Evolutionary conservation across 169 alveolate species (phyloP).

Genomic region (Plasmodium fragile): DNA sequence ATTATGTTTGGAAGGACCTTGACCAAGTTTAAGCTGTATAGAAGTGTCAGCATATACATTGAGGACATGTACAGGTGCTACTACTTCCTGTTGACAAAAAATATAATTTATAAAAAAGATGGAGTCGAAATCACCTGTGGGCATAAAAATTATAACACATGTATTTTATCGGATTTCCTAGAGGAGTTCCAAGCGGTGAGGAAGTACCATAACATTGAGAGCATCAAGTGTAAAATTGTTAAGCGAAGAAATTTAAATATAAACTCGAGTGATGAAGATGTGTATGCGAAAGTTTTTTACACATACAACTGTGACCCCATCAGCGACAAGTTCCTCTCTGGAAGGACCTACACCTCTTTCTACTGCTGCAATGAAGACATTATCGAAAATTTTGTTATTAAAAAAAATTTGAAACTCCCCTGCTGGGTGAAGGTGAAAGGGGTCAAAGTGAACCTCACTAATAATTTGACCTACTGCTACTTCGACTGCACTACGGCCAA

Average conservation of each 20-base stretch:
- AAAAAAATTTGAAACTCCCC: constrained; percentile 57
- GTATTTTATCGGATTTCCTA: constrained; percentile 33
- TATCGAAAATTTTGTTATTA: constrained; percentile 58
- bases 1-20: constrained; percentile 62
- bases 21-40: constrained; percentile 27
- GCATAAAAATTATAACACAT: constrained; percentile 29
- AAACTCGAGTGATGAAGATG: constrained; percentile 25
- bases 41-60: constrained; percentile 60
- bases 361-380: constrained; percentile 75
- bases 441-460: constrained; percentile 8
- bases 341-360: constrained; percentile 38
- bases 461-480: constrained; percentile 61
- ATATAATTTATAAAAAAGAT: constrained; percentile 19
- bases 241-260: constrained; percentile 51
- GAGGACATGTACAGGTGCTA: constrained; percentile 65
- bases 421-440: constrained; percentile 67
- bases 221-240: constrained; percentile 57
- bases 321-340: constrained; percentile 27
- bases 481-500: constrained; percentile 23
- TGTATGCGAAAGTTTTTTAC: constrained; percentile 60
- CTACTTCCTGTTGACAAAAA: constrained; percentile 38
- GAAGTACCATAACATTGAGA: constrained; percentile 53
- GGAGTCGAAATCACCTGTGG: constrained; percentile 30
- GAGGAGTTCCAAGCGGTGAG: constrained; percentile 53
- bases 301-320: constrained; percentile 52